Conservation (phyloP, 2,329 filamentous ascomycete genomes). For the Shiraia sp. region DNA sequence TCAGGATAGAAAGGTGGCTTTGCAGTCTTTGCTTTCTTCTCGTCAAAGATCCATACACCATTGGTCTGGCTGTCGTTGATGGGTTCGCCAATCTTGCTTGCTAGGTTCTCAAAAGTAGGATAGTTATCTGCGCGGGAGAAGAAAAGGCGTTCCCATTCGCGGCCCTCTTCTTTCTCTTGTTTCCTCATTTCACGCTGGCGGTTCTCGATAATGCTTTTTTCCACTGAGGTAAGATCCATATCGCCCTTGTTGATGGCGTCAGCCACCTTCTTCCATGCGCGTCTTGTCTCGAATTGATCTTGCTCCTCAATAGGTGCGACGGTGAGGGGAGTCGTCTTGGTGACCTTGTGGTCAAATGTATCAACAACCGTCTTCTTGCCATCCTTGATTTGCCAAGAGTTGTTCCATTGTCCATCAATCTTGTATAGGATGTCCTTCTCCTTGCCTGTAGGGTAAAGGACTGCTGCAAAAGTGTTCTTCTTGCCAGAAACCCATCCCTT, state of each 20-base stretch:
- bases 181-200: slow-evolving; percentile 77
- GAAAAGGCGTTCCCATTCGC: slow-evolving; percentile 81
- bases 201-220: slow-evolving; percentile 90
- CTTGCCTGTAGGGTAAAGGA: slow-evolving; percentile 69
- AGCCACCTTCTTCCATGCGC: slow-evolving; percentile 86
- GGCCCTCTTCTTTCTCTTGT: slow-evolving; percentile 73
- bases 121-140: slow-evolving; percentile 59
- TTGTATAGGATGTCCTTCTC: slow-evolving; percentile 79
- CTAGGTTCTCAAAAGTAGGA: slow-evolving; percentile 54
- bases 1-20: slow-evolving; percentile 34
- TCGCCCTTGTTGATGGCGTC: slow-evolving; percentile 78
- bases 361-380: slow-evolving; percentile 55
- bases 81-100: slow-evolving; percentile 49
- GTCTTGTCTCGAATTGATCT: slow-evolving; percentile 82
- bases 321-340: slow-evolving; percentile 65
- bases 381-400: slow-evolving; percentile 76
- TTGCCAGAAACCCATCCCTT: slow-evolving; percentile 95
- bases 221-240: slow-evolving; percentile 75
- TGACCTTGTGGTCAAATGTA: slow-evolving; percentile 52
- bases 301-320: slow-evolving; percentile 77
- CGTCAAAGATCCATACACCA: slow-evolving; percentile 71
- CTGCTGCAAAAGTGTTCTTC: slow-evolving; percentile 86
- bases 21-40: slow-evolving; percentile 49
- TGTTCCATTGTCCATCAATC: slow-evolving; percentile 89
- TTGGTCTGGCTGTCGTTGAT: slow-evolving; percentile 68